Percentiles rank a stretch among this genome's conserved stretches.
Conservation (phyloP, 2,329 filamentous ascomycete species). For the Elsinoe australis region DNA sequence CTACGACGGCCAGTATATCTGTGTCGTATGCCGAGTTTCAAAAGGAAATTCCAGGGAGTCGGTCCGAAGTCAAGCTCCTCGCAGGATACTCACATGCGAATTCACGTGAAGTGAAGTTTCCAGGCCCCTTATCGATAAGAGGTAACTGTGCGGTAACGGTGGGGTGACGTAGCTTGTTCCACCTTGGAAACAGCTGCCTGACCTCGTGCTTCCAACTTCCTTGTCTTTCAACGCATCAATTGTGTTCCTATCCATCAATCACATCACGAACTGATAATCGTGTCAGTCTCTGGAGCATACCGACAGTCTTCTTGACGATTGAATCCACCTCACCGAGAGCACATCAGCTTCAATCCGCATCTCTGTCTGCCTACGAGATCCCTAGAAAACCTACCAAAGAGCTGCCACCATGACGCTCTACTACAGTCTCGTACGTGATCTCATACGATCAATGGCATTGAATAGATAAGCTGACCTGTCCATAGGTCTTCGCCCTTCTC, state of each 20-base stretch:
- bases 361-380: too few species aligned
- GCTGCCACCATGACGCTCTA: constrained; percentile 58
- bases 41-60: too few species aligned
- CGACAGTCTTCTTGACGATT: too few species aligned
- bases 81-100: not conserved
- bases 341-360: too few species aligned
- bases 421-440: constrained; percentile 54
- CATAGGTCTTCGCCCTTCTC: constrained; percentile 72
- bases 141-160: not conserved
- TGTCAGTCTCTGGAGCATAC: too few species aligned
- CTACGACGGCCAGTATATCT: too few species aligned
- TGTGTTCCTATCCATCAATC: not conserved
- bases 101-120: constrained; percentile 2
- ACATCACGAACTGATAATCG: too few species aligned
- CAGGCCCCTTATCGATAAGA: constrained; percentile 15
- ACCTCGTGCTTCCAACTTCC: constrained; percentile 10
- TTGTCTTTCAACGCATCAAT: not conserved
- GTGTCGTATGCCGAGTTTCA: too few species aligned
- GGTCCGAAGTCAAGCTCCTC: too few species aligned
- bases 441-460: constrained; percentile 5
- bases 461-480: not conserved
- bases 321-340: too few species aligned
- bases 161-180: constrained; percentile 13
- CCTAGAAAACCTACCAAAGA: too few species aligned
- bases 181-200: constrained; percentile 1